Base-by-base conservation (phyloP, 306 rosid genomes). In the Inga laurina region DNA sequence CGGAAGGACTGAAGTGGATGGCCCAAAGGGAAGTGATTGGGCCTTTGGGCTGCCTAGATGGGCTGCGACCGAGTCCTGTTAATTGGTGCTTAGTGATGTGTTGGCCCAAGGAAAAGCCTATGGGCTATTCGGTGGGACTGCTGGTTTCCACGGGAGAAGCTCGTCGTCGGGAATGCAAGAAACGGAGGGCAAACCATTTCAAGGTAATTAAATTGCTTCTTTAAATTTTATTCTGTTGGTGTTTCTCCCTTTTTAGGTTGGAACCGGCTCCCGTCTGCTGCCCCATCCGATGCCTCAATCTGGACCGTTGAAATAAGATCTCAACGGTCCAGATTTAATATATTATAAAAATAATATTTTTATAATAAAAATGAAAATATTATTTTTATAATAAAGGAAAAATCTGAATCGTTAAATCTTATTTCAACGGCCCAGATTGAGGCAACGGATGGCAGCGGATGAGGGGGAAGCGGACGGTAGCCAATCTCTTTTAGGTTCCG, bases 161-260 rank as follows among this genome's bases (percentile, higher is more conserved):
- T 65, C 71, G n/a, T 32, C 43, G 10, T 15, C 43, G n/a, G 71
- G 71, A 65, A 13, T 32, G n/a, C 1, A 96, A 45, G 98, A 93
- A 82, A 79, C 86, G 90, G 97, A 93, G 77, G 91, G 93, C 79
- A 96, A 89, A 74, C 81, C 89, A 72, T 83, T 84, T 74, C 89
- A 87, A 89, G 98, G 99, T 96, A 81, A 32, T 59, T 75, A 77
- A 32, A 59, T 75, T 39, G 22, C 10, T 48, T 35, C 85, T 65
- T 13, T 2, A 24, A 27, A 39, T 30, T 64, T 64, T 30, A n/a
- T 62, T 10, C 37, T 27, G 19, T 30, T 64, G 46, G 65, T 16
- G 2, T 22, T 24, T 24, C 5, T 12, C 35, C 27, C 11, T 62
- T 10, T 62, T 64, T 30, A n/a, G n/a, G n/a, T n/a, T n/a, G n/a